Conservation (phyloP, 495 filamentous ascomycete species). For the Penicillium longicatenatum region DNA sequence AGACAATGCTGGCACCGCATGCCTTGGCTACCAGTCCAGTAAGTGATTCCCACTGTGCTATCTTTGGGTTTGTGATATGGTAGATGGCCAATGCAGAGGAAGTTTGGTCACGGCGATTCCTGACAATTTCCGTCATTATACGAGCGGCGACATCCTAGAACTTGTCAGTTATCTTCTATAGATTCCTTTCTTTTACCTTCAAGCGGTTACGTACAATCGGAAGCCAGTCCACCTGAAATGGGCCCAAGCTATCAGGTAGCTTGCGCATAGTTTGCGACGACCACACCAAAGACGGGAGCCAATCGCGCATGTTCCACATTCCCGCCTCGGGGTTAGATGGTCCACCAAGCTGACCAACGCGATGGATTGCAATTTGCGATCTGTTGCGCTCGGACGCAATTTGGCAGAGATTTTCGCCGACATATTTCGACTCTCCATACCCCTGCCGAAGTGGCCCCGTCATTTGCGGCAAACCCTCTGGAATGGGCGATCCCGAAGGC, state of each 20-base stretch:
- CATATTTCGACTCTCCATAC: not conserved
- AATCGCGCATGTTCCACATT: slow-evolving; percentile 26
- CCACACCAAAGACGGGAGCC: slow-evolving; percentile 21
- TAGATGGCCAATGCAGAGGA: not conserved
- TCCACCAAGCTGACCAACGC: slow-evolving; percentile 57
- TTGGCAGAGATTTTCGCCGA: not conserved
- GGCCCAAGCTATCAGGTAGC: slow-evolving; percentile 6
- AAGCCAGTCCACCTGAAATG: slow-evolving; percentile 5
- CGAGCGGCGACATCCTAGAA: not conserved
- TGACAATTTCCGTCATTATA: not conserved
- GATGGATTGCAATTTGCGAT: slow-evolving; percentile 27
- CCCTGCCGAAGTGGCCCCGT: not conserved
- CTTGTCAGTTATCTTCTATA: not conserved
- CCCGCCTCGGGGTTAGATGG: slow-evolving; percentile 22
- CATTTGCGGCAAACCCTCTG: not conserved
- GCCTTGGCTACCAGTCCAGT: not conserved
- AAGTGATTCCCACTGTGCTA: not conserved
- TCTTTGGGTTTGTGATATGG: not conserved
- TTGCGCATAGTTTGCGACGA: slow-evolving; percentile 13
- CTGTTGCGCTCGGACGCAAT: not conserved
- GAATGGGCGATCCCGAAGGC: not conserved
- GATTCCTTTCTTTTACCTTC: no score
- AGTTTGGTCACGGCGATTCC: not conserved
- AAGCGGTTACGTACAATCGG: slow-evolving; percentile 2
- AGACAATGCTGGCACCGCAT: not conserved